phyloP scores from a whole-genome alignment of 495 filamentous ascomycete genomes.

The Schizothecium vesticola region DNA sequence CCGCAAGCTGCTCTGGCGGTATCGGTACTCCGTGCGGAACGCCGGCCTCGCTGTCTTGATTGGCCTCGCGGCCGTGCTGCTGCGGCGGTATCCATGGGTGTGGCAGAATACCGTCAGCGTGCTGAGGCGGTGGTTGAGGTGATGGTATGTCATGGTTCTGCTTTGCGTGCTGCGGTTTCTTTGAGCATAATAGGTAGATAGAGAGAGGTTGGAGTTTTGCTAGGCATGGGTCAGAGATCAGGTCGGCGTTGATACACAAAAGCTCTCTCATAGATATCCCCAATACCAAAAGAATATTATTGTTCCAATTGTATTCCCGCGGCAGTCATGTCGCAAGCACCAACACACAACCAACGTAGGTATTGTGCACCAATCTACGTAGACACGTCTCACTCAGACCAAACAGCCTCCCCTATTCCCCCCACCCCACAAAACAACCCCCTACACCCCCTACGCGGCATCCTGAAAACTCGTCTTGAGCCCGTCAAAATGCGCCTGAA shows the following conservation, averaged over 20 bases:
- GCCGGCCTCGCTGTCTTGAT: constrained; percentile 60
- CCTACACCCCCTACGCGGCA: constrained; percentile 20
- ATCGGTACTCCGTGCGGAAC: constrained; percentile 52
- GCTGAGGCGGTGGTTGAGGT: constrained; percentile 16
- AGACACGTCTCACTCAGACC: not conserved
- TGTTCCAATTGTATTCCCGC: not conserved
- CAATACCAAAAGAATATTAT: not conserved
- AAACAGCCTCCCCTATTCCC: not conserved
- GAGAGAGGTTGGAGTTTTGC: not conserved
- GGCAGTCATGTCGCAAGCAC: no score
- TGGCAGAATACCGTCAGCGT: constrained; percentile 16
- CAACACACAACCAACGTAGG: not conserved
- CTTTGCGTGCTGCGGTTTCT: not conserved
- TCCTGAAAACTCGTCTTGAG: constrained; percentile 49
- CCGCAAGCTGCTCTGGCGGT: constrained; percentile 51
- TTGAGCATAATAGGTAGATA: not conserved
- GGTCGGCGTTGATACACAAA: not conserved
- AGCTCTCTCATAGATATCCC: not conserved
- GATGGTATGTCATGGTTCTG: not conserved
- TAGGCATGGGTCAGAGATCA: not conserved
- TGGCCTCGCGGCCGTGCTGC: constrained; percentile 45
- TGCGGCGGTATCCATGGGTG: constrained; percentile 30
- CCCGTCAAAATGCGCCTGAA: constrained; percentile 62
- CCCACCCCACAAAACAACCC: not conserved
- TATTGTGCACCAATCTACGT: not conserved